These are phyloP conservation scores for Ceratobasidium sp. DNA, from an alignment of 1,284 basidiomycete species.

Conservation along the genomic window DNA sequence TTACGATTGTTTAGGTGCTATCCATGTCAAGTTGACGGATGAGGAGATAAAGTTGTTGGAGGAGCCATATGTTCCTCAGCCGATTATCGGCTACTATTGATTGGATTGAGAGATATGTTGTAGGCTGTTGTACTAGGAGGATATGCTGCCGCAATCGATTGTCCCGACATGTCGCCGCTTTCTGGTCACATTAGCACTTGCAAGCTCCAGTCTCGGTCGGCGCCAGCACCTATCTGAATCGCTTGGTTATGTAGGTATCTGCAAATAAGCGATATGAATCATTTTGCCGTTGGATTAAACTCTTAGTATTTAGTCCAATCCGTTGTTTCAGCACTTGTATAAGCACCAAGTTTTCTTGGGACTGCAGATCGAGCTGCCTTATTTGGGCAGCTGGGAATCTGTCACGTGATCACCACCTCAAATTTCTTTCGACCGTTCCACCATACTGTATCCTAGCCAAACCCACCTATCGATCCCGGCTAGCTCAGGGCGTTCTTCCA, in stretches of 20 bases:
- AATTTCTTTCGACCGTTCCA: slow-evolving; percentile 9
- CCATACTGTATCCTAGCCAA: background rate
- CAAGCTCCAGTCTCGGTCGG: too few species aligned
- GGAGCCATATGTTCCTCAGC: slow-evolving; percentile 35
- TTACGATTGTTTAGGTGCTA: slow-evolving; percentile 14
- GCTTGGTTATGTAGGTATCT: too few species aligned
- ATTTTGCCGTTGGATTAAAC: too few species aligned
- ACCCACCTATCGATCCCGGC: background rate
- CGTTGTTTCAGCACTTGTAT: too few species aligned
- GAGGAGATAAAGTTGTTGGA: slow-evolving; percentile 46
- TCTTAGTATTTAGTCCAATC: too few species aligned
- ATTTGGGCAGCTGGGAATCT: background rate
- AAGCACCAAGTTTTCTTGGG: background rate
- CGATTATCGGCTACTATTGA: slow-evolving; percentile 7
- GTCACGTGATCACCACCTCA: slow-evolving; percentile 24
- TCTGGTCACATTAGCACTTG: too few species aligned
- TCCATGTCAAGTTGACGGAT: slow-evolving; percentile 44
- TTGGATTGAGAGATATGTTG: too few species aligned
- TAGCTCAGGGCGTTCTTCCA: background rate
- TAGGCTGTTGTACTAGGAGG: too few species aligned
- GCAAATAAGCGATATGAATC: too few species aligned
- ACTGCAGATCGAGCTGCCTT: slow-evolving; percentile 4
- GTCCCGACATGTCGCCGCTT: too few species aligned
- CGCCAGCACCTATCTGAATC: too few species aligned
- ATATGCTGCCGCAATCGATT: too few species aligned